Percentiles rank a stretch among this genome's conserved stretches.
Evolutionary conservation across 202 grass and related monocot genomes (phyloP).

Genomic region (Zoysia matrella): DNA sequence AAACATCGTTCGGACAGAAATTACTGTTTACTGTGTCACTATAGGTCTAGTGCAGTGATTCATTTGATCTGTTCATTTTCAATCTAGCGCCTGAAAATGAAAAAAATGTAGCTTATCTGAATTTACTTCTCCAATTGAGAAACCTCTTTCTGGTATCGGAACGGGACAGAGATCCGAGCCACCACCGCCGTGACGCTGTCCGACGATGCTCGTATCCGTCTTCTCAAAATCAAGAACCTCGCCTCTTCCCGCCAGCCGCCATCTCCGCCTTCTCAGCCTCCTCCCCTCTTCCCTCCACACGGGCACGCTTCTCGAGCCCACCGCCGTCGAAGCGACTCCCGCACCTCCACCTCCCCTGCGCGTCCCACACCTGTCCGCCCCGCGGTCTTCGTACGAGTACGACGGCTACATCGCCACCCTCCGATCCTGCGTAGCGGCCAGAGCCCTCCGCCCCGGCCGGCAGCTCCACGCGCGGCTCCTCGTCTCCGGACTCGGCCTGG

Average conservation of each 20-base stretch:
- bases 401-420: conserved; percentile 48
- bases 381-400: conserved; percentile 19
- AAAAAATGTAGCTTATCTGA: too few species aligned
- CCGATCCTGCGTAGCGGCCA: conserved; percentile 47
- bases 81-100: too few species aligned
- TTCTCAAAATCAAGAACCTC: conserved; percentile 25
- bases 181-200: neutral
- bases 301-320: neutral
- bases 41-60: too few species aligned
- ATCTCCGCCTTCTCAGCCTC: neutral
- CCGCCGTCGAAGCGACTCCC: neutral
- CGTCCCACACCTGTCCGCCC: neutral
- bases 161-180: too few species aligned
- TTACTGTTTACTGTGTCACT: too few species aligned
- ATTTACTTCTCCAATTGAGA: too few species aligned
- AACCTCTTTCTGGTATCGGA: too few species aligned
- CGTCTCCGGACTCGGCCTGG: conserved; percentile 46
- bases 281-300: conserved; percentile 8
- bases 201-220: conserved; percentile 20
- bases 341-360: conserved; percentile 1
- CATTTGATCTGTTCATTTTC: too few species aligned
- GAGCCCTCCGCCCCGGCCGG: conserved; percentile 47
- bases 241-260: conserved; percentile 3
- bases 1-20: too few species aligned
- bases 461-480: conserved; percentile 65